Conservation (phyloP, 1,139 yeast species). For the Zygosaccharomyces sapae region DNA sequence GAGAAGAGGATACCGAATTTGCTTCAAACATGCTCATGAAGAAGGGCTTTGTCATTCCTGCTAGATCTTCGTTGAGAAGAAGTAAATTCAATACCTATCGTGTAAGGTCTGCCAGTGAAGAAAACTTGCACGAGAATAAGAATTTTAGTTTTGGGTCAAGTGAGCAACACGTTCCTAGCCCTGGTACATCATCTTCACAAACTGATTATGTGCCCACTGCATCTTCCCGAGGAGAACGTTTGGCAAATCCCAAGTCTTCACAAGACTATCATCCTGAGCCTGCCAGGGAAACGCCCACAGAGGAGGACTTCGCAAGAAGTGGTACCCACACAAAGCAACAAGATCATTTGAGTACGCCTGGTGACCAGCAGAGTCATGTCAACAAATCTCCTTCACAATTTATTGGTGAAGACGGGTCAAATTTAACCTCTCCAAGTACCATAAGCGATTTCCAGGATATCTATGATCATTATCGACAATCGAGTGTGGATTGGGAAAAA, state of each 20-base stretch:
- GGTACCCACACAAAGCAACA: not conserved
- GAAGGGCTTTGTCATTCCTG: slow-evolving; percentile 30
- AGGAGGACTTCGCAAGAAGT: not conserved
- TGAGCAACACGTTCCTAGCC: not conserved
- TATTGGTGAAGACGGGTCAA: slow-evolving; percentile 4
- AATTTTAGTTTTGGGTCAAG: not conserved
- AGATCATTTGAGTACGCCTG: slow-evolving; percentile 3
- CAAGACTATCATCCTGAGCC: not conserved
- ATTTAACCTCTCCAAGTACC: slow-evolving; percentile 21
- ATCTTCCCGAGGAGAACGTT: not conserved
- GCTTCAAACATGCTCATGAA: slow-evolving; percentile 30
- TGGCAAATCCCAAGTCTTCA: not conserved
- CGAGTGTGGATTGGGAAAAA: slow-evolving; percentile 21
- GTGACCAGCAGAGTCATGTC: slow-evolving; percentile 1
- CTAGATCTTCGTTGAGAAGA: slow-evolving; percentile 34
- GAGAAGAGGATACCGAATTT: slow-evolving; percentile 18
- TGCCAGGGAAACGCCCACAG: not conserved
- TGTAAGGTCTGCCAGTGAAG: slow-evolving; percentile 15
- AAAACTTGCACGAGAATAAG: not conserved
- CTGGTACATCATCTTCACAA: not conserved
- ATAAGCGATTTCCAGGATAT: slow-evolving; percentile 27
- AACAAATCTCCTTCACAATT: slow-evolving; percentile 5
- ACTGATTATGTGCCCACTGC: not conserved
- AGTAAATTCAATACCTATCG: slow-evolving; percentile 31
- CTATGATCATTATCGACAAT: slow-evolving; percentile 30